Evolutionary conservation across 306 rosid species (phyloP).

Genomic region (Prunus mongolica): DNA sequence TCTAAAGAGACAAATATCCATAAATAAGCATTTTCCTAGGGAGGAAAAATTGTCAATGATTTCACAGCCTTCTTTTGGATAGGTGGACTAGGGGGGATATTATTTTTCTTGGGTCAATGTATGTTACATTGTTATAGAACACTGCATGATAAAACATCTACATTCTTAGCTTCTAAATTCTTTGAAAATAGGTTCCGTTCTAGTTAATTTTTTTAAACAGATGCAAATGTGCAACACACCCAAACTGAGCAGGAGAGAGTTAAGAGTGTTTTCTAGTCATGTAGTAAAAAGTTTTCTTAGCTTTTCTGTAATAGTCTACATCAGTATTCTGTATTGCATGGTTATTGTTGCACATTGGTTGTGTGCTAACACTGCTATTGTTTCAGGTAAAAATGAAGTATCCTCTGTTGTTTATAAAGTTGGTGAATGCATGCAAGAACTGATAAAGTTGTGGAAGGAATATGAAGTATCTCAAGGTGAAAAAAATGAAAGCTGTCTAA

Average conservation of each 20-base stretch:
- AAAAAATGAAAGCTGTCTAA: slow-evolving; percentile 56
- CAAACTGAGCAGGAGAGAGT: not conserved
- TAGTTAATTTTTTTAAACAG: not conserved
- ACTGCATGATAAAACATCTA: not conserved
- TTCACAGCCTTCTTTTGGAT: not conserved
- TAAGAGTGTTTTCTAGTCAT: not conserved
- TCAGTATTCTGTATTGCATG: not conserved
- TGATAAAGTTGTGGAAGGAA: slow-evolving; percentile 83
- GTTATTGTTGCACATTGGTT: slow-evolving; percentile 24
- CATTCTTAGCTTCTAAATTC: not conserved
- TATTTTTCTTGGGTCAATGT: not conserved
- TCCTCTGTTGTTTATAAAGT: slow-evolving; percentile 74
- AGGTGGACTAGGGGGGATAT: not conserved
- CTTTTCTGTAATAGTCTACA: not conserved
- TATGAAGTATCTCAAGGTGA: slow-evolving; percentile 58
- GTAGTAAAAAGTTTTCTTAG: not conserved
- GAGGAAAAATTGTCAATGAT: not conserved
- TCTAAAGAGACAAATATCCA: not conserved
- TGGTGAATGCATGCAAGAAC: slow-evolving; percentile 95
- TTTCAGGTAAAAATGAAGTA: slow-evolving; percentile 79
- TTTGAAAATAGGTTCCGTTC: not conserved
- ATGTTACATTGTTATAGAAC: not conserved
- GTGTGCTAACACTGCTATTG: slow-evolving; percentile 17
- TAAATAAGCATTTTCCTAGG: not conserved
- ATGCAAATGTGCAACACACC: not conserved